These are phyloP conservation scores for Cytospora piceae DNA, from an alignment of 2,329 filamentous ascomycete species.

Conservation along the genomic window DNA sequence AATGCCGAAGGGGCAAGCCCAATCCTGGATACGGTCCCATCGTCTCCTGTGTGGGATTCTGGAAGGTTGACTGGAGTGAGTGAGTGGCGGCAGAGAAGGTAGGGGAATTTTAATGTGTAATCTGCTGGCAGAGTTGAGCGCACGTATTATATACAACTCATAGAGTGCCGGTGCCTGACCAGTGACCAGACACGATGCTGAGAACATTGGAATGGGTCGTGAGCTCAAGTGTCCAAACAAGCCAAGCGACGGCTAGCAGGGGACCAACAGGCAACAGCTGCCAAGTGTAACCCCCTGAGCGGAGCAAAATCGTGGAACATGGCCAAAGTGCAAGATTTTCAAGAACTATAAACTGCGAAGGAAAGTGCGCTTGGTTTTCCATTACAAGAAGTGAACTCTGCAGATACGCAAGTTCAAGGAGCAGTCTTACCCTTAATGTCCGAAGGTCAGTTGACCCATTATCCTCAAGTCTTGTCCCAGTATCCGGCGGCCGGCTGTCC, in stretches of 20 bases:
- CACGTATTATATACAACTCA: neutral
- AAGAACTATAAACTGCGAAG: too few species aligned
- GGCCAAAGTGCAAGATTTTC: too few species aligned
- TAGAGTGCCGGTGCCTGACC: neutral
- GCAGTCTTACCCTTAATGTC: too few species aligned
- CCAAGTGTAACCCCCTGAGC: neutral
- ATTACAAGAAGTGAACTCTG: too few species aligned
- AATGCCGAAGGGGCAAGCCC: conserved; percentile 13
- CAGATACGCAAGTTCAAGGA: too few species aligned
- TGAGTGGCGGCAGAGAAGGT: neutral
- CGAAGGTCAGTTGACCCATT: too few species aligned
- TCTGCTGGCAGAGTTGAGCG: too few species aligned
- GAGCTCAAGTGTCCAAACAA: neutral
- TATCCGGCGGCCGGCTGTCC: too few species aligned
- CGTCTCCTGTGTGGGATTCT: neutral
- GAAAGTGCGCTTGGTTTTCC: too few species aligned
- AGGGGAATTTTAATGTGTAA: neutral
- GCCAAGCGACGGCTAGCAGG: neutral
- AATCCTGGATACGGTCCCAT: conserved; percentile 14
- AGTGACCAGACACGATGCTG: neutral
- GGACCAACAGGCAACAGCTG: neutral
- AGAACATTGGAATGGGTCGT: too few species aligned
- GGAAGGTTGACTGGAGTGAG: neutral
- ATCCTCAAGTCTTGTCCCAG: too few species aligned
- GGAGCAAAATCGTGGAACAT: too few species aligned